Evolutionary conservation across 2,329 filamentous ascomycete species (phyloP), one percentile per base, ranked within the genome.

Genomic region (Stemphylium lycopersici): DNA sequence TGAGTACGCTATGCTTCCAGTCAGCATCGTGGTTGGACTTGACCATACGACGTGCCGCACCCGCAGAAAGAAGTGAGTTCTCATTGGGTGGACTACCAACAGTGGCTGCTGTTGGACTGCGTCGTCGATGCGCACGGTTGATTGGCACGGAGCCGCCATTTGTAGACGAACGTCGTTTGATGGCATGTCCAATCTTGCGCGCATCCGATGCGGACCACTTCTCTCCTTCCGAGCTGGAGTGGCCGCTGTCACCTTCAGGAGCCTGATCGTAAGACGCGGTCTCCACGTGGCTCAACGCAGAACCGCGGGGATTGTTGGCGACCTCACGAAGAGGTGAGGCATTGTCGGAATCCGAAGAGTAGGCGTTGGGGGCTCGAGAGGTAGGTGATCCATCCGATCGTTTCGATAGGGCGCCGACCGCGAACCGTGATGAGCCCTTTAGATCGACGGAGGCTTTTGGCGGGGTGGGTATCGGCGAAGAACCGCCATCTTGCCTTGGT

Each of bases 341-440:
- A 16, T 66, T 76, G 41, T 81, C 83, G 31, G 79, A 80, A 53
- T 87, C 85, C 16, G 85, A 86, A 3, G 85, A 84, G 18, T 84
- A 81, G 34, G 87, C 75, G 6, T 81, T 80, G 12, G 85, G 83
- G 1, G 83, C 78, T 12, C 78, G 77, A 12, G 84, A 81, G 4
- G 84, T 76, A 3, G 90, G 88, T 3, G 89, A 91, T 46, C 84
- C 87, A 40, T 83, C 79, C 2, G 71, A 65, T 36, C 78, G 87
- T 73, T 88, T 89, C 1, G 90, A 87, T 20, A 98, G 78, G 73
- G 96, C 96, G 4, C 93, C 93, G 2, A 92, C 84, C 66, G 96
- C 90, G 78, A 98, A 98, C 38, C 93, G 85, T 76, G 84, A 90
- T 45, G 85, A 84, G 10, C 59, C 82, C 56, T 83, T 84, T 32